These are phyloP conservation scores for Nothophoma quercina DNA, from an alignment of 2,329 filamentous ascomycete species.

Conservation along the genomic window DNA sequence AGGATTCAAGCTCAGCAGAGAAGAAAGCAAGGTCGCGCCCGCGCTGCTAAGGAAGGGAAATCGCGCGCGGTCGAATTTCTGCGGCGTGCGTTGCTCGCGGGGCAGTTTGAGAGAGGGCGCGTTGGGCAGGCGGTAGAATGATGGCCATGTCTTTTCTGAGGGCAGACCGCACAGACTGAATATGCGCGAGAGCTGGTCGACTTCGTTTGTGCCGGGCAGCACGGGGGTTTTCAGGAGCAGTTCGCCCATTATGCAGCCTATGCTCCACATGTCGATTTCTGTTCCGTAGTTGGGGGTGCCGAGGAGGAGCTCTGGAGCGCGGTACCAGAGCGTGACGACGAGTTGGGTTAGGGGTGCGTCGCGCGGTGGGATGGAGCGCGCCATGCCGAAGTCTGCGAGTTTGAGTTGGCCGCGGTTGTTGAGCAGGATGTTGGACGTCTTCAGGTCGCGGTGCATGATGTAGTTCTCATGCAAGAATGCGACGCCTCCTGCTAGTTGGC, in stretches of 20 bases:
- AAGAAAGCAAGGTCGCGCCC: constrained; percentile 73
- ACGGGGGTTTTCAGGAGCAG: constrained; percentile 83
- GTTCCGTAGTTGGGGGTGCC: constrained; percentile 77
- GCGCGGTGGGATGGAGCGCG: constrained; percentile 74
- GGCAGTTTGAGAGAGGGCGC: constrained; percentile 77
- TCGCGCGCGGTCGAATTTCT: constrained; percentile 71
- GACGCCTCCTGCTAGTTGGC: constrained; percentile 81
- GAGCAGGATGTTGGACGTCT: constrained; percentile 71
- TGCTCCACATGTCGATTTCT: constrained; percentile 91
- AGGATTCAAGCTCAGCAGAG: constrained; percentile 79
- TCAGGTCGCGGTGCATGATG: constrained; percentile 69
- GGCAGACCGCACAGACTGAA: constrained; percentile 90
- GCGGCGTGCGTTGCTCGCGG: constrained; percentile 43
- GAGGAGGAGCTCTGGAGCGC: constrained; percentile 86
- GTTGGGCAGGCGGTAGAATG: constrained; percentile 86
- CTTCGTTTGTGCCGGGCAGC: constrained; percentile 89
- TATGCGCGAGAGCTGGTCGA: constrained; percentile 81
- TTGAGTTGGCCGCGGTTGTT: constrained; percentile 95
- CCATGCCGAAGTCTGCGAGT: constrained; percentile 98
- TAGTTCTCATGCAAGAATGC: constrained; percentile 86
- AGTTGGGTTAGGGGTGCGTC: constrained; percentile 86
- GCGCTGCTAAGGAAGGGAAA: constrained; percentile 84
- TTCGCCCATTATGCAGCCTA: constrained; percentile 96
- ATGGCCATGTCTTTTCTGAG: constrained; percentile 82
- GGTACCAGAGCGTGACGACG: constrained; percentile 97